phyloP scores from a whole-genome alignment of 1,284 basidiomycete species.

The Coniophora puteana region DNA sequence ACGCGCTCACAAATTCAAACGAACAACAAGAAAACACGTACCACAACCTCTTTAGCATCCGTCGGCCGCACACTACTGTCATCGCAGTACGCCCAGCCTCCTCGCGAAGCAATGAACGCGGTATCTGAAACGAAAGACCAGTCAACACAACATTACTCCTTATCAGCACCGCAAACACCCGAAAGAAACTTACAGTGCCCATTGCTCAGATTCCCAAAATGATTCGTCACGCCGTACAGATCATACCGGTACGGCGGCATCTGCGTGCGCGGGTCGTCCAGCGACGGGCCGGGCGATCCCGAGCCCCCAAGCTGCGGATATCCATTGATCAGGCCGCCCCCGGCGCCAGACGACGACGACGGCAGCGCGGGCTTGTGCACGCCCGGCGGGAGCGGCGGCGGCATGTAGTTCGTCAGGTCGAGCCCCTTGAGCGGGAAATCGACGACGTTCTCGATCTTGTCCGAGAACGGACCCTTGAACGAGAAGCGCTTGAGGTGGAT shows the following conservation, averaged over 20 bases:
- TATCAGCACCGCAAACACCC: not conserved
- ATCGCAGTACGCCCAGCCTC: constrained; percentile 85
- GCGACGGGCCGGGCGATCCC: not conserved
- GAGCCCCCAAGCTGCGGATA: constrained; percentile 28
- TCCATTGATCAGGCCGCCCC: constrained; percentile 36
- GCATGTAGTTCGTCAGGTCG: constrained; percentile 92
- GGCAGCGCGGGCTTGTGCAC: constrained; percentile 70
- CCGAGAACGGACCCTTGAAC: constrained; percentile 88
- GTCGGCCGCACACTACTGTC: constrained; percentile 75
- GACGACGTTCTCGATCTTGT: constrained; percentile 90
- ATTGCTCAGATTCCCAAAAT: constrained; percentile 85
- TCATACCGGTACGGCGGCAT: constrained; percentile 85
- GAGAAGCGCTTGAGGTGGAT: constrained; percentile 98
- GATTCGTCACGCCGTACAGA: constrained; percentile 88
- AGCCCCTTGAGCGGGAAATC: constrained; percentile 84
- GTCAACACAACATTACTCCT: constrained; percentile 1
- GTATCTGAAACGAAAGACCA: constrained; percentile 55
- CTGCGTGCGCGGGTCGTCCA: constrained; percentile 76
- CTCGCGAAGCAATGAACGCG: constrained; percentile 76
- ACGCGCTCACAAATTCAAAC: too few relatives aligned
- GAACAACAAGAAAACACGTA: constrained; percentile 39
- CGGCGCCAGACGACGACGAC: constrained; percentile 62
- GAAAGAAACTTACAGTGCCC: constrained; percentile 80
- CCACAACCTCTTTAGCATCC: constrained; percentile 80
- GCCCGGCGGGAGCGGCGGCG: constrained; percentile 69